Conservation (phyloP, 2,329 filamentous ascomycete species). For the Mycosphaerella arachidis region DNA sequence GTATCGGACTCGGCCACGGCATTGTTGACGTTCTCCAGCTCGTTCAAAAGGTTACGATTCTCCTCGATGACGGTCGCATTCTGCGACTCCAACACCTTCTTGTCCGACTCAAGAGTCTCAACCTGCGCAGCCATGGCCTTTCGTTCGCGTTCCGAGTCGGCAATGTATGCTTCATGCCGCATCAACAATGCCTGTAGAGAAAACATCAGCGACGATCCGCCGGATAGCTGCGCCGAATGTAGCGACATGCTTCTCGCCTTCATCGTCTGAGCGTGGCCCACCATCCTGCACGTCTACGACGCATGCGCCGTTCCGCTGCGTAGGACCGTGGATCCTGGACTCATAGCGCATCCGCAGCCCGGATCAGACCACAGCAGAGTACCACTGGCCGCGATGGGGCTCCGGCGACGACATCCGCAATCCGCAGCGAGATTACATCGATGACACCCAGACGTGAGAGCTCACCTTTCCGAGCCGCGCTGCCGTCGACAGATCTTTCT, state of each 20-base stretch:
- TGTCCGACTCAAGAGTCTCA: slow-evolving; percentile 68
- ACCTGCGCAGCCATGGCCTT: slow-evolving; percentile 67
- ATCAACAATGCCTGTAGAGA: slow-evolving; percentile 78
- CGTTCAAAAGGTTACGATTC: slow-evolving; percentile 74
- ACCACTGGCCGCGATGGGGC: not conserved
- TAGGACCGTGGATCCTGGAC: not conserved
- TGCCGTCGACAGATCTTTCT: slow-evolving; percentile 81
- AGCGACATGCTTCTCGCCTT: slow-evolving; percentile 2
- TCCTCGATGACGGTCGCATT: slow-evolving; percentile 78
- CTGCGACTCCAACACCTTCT: slow-evolving; percentile 62
- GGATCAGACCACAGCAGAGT: not conserved
- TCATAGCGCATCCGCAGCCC: slow-evolving; percentile 2
- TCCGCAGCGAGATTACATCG: not conserved
- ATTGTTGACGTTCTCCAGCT: slow-evolving; percentile 78
- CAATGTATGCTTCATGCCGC: slow-evolving; percentile 91
- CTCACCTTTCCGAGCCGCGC: slow-evolving; percentile 89
- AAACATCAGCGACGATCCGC: slow-evolving; percentile 60
- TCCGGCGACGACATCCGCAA: not conserved
- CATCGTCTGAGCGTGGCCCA: not conserved
- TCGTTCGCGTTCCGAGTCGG: slow-evolving; percentile 83
- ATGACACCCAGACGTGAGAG: slow-evolving; percentile 24
- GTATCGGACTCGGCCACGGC: slow-evolving; percentile 75
- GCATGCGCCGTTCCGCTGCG: not conserved
- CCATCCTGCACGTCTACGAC: not conserved
- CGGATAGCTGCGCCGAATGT: slow-evolving; percentile 1